Evolutionary conservation across 2,329 filamentous ascomycete species (phyloP), one percentile per base, ranked within the genome.

Genomic region (Escovopsis sp.): DNA sequence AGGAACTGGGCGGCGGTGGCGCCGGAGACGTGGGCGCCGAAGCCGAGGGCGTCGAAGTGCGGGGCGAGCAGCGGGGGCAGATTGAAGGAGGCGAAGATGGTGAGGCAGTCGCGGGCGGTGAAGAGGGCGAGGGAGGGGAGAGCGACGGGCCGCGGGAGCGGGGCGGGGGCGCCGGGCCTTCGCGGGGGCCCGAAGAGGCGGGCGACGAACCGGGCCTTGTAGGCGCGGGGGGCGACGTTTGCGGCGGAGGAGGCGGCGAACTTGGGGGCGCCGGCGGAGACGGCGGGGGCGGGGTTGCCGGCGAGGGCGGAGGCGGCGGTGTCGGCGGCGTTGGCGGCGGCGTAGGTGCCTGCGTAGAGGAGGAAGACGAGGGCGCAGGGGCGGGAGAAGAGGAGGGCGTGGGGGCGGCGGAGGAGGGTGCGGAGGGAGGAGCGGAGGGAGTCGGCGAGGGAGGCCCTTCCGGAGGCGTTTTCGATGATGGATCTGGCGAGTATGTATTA

Each of bases 41-140:
- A 64, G 47, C 82, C 55, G 26, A 68, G 66, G 15, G 70, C 62
- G 12, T 71, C 74, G 18, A 94, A 65, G 6, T 66, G 61, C 0
- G 86, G 85, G 0, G 84, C 85, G 9, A 95, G 68, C 2, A 91
- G 56, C 0, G 85, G 75, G 0, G 89, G 89, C 2, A 94, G 66
- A 58, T 95, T 95, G 72, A 95, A 96, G 11, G 78, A 85, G 4
- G 86, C 86, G 59, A 93, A 94, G 53, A 94, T 87, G 41, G 88
- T 94, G 47, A 94, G 65, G 62, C 81, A 85, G 64, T 95, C 88
- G 52, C 88, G 78, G 43, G 82, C 57, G 3, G 84, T 79, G 67
- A 94, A 95, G 44, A 94, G 75, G 1, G 71, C 66, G 62, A 87
- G 91, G 8, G 80, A 84, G 2, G 81, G 68, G 30, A 77, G 62